These are phyloP conservation scores for Osmanthus fragrans DNA, from an alignment of 257 asterid species.

Conservation along the genomic window DNA sequence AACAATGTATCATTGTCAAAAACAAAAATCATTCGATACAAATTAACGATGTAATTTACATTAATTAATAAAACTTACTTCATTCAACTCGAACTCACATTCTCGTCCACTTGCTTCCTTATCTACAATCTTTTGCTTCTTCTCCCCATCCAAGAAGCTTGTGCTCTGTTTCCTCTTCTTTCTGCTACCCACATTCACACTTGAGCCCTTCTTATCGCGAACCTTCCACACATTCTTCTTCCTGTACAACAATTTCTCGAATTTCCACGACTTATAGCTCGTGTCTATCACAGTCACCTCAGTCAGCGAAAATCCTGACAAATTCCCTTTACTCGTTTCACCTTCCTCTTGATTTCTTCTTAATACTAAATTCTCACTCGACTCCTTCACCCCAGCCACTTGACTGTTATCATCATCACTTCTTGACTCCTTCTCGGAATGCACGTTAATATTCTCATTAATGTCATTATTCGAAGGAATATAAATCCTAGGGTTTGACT, in stretches of 20 bases:
- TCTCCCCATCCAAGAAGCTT: neutral
- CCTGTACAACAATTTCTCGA: slow-evolving; percentile 78
- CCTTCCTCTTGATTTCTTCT: slow-evolving; percentile 39
- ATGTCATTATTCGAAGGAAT: slow-evolving; percentile 22
- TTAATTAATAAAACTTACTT: slow-evolving; percentile 41
- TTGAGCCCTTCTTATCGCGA: slow-evolving; percentile 60
- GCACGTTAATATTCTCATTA: slow-evolving; percentile 22
- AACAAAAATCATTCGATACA: slow-evolving; percentile 1
- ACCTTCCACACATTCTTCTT: slow-evolving; percentile 85
- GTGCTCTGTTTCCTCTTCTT: slow-evolving; percentile 50
- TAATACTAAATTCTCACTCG: slow-evolving; percentile 21
- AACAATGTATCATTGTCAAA: neutral
- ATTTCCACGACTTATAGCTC: slow-evolving; percentile 80
- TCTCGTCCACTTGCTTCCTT: slow-evolving; percentile 32
- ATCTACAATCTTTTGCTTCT: slow-evolving; percentile 50
- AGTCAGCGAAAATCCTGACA: slow-evolving; percentile 71
- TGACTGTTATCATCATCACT: slow-evolving; percentile 46
- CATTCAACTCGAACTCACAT: slow-evolving; percentile 28
- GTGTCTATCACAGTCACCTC: slow-evolving; percentile 91
- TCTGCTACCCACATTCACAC: slow-evolving; percentile 33
- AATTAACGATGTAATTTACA: neutral
- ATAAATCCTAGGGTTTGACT: slow-evolving; percentile 65
- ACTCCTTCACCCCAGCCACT: slow-evolving; percentile 40
- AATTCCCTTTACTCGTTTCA: slow-evolving; percentile 36
- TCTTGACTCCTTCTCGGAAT: slow-evolving; percentile 29